phyloP scores from a whole-genome alignment of 2,329 filamentous ascomycete genomes.

The Fusarium sambucinum region DNA sequence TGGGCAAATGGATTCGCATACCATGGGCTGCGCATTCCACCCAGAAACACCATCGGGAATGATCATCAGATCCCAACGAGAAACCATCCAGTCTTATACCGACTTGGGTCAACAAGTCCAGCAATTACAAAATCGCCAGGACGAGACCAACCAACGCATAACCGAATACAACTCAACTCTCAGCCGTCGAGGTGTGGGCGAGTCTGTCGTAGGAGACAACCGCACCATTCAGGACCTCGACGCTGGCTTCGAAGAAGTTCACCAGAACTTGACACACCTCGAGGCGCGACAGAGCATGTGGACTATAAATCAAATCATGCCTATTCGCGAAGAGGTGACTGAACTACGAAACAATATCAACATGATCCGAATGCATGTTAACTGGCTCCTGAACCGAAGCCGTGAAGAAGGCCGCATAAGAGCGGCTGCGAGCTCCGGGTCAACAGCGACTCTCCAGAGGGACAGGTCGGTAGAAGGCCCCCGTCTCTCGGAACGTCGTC shows the following conservation, averaged over 20 bases:
- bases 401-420: conserved; percentile 60
- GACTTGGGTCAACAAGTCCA: conserved; percentile 54
- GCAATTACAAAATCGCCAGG: conserved; percentile 52
- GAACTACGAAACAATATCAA: conserved; percentile 69
- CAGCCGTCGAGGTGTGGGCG: conserved; percentile 50
- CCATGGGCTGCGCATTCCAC: conserved; percentile 64
- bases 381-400: conserved; percentile 67
- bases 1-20: conserved; percentile 59
- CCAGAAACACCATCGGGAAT: conserved; percentile 63
- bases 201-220: conserved; percentile 64
- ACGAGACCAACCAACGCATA: conserved; percentile 51
- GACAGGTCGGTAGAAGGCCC: conserved; percentile 48
- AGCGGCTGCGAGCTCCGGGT: conserved; percentile 53
- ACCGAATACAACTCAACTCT: conserved; percentile 58
- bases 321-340: conserved; percentile 71
- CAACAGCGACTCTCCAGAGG: conserved; percentile 50
- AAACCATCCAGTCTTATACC: conserved; percentile 59
- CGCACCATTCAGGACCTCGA: conserved; percentile 59
- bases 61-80: conserved; percentile 61
- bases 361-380: conserved; percentile 70
- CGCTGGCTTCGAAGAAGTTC: conserved; percentile 66
- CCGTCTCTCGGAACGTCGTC: conserved; percentile 52
- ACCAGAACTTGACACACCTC: conserved; percentile 68
- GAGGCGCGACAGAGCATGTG: conserved; percentile 71
- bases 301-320: conserved; percentile 71